Base-by-base conservation (phyloP, 2,329 filamentous ascomycete genomes). In the Gaeumannomyces tritici region DNA sequence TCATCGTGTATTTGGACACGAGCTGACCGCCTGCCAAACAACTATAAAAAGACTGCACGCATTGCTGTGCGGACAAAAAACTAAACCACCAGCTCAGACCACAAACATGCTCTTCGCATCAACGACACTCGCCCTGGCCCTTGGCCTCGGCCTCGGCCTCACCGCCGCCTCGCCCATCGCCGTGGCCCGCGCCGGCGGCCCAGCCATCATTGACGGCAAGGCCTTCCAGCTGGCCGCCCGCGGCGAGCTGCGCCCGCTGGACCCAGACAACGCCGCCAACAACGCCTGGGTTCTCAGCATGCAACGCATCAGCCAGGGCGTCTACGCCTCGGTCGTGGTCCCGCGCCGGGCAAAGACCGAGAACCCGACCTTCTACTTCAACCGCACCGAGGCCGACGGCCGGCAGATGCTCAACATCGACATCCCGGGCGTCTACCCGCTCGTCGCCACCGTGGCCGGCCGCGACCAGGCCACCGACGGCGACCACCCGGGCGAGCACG, bases 341-440 rank as follows among this genome's bases (percentile, higher is more conserved):
- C 31, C 58, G 11, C 58, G 58, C 12, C 12, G 12, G 35, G 58
- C 24, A 33, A 60, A 60, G 58, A 51, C 58, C 58, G 18, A 51
- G 35, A 60, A 60, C 58, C 58, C 58, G 15, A 60, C 58, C 35
- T 60, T 60, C 35, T 60, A 60, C 58, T 26, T 60, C 58, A 47
- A 60, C 33, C 33, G 57, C 29, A 42, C 58, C 33, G 4, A 18
- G 5, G 7, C n/a, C 31, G 33, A 21, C 31, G 26, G 24, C 15
- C 29, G 18, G 58, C 58, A 60, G 35, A 60, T n/a, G n/a, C 58
- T 60, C 13, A 60, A 42, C 21, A 26, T 54, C 31, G 58, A 60
- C 58, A n/a, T 60, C 58, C 58, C 58, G 31, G 58, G 58, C 12
- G 58, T 47, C 24, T 60, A 47, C 33, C 58, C 58, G 35, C 35